Conservation (phyloP, 768 basidiomycete genomes). For the Obba rivulosa region DNA sequence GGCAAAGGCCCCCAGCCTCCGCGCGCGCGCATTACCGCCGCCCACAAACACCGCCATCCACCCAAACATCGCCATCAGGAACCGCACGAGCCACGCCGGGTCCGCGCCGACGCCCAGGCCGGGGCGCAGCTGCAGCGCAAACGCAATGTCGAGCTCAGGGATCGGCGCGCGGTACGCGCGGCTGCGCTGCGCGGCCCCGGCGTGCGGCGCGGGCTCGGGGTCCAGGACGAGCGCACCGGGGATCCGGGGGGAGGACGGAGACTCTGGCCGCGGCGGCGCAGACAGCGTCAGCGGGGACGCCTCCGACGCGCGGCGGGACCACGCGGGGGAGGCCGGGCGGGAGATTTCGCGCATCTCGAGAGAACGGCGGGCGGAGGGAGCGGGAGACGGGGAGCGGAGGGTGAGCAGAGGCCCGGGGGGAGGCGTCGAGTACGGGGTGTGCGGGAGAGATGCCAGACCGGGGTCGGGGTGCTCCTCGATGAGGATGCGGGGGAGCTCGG, state of each 20-base stretch:
- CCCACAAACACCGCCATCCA: conserved; percentile 62
- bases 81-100: conserved; percentile 74
- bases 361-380: conserved; percentile 12
- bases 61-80: conserved; percentile 74
- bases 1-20: background rate
- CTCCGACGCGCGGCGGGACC: conserved; percentile 40
- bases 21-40: conserved; percentile 1
- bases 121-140: conserved; percentile 74
- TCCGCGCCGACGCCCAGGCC: conserved; percentile 68
- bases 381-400: conserved; percentile 4
- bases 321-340: conserved; percentile 19
- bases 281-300: conserved; percentile 24
- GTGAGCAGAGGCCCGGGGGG: conserved; percentile 11
- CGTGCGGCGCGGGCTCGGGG: background rate
- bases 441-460: conserved; percentile 35
- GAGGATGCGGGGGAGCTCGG: conserved; percentile 9
- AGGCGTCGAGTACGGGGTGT: conserved; percentile 15
- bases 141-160: conserved; percentile 53
- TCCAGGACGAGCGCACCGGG: conserved; percentile 19
- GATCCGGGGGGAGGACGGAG: conserved; percentile 7
- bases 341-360: conserved; percentile 21
- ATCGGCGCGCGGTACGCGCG: conserved; percentile 19
- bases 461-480: conserved; percentile 33
- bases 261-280: conserved; percentile 12
- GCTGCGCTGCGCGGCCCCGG: background rate